Base-by-base conservation (phyloP, 2,329 filamentous ascomycete species). In the Exophiala sideris region DNA sequence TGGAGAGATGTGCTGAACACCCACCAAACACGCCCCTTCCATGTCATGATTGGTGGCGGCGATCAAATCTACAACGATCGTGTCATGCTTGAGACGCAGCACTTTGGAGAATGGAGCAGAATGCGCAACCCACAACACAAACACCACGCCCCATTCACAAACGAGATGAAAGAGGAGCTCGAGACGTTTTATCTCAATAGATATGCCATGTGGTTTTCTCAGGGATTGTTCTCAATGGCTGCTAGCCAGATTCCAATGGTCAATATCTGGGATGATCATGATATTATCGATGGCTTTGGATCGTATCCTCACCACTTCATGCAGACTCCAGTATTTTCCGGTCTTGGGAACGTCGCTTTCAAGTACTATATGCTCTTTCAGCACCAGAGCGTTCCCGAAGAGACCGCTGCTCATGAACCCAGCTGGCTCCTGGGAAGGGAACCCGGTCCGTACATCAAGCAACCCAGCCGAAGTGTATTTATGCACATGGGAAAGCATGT, bases 351-450 rank as follows among this genome's bases (percentile, higher is more conserved):
- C 35, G 84, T 97, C 46, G 92, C 92, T 0, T 97, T 94, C 81
- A 99, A 99, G 70, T 99, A 97, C 72, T 99, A 99, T 66, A 87
- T 99, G 85, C 80, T 99, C 7, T 99, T 99, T 75, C 94, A 99
- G 70, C 94, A 99, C 64, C 95, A 99, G 70, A 95, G 88, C 62
- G 78, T 95, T 3, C 75, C 83, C 1, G 82, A 86, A 42, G 94
- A 99, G 73, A 90, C 86, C 0, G 86, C 95, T 62, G 77, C 80
- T 34, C 82, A 88, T 2, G 95, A 99, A 70, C 89, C 92, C 2
- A 96, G 90, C 67, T 97, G 94, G 94, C 75, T 95, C 14, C 73
- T 97, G 3, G 94, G 94, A 5, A 76, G 81, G 20, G 77, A 80
- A 33, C 88, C 87, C 2, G 95, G 95, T 0, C 91, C 92, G 0